phyloP scores from a whole-genome alignment of 202 grass and related monocot species.

The Carex arenaria region DNA sequence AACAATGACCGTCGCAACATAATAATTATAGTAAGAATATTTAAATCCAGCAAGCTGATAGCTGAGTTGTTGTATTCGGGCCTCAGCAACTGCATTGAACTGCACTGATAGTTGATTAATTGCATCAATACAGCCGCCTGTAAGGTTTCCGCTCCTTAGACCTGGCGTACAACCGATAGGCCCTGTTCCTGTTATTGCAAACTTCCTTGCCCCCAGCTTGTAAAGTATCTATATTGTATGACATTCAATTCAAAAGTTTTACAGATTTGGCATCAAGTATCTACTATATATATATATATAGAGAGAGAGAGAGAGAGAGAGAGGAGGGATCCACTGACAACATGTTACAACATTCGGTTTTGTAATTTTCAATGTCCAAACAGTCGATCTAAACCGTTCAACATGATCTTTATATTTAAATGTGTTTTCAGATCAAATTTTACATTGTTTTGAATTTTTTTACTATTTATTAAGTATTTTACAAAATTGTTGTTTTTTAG shows the following conservation, averaged over 20 bases:
- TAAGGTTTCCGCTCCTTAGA: constrained; percentile 7
- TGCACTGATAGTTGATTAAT: constrained; percentile 16
- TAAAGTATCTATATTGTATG: constrained; percentile 14
- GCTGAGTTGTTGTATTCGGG: background rate
- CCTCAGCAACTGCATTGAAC: background rate
- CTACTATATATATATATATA: background rate
- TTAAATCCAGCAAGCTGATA: constrained; percentile 15
- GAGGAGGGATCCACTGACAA: too few species aligned
- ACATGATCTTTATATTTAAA: too few species aligned
- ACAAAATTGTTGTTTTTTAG: too few species aligned
- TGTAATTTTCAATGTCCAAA: too few species aligned
- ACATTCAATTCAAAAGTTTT: background rate
- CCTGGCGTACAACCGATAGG: constrained; percentile 14
- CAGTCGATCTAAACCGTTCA: too few species aligned
- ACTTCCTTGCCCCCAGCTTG: constrained; percentile 32
- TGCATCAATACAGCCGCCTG: constrained; percentile 5
- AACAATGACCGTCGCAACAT: background rate
- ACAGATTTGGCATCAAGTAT: background rate
- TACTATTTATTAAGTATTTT: too few species aligned
- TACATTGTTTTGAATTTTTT: too few species aligned
- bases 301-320: too few species aligned
- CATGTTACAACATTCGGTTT: too few species aligned
- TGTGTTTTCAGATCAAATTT: too few species aligned
- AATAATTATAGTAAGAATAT: constrained; percentile 1
- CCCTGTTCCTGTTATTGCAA: constrained; percentile 9